These are phyloP conservation scores for Phytopythium chamaehyphon DNA, from an alignment of 352 stramenopile species.

Conservation along the genomic window DNA sequence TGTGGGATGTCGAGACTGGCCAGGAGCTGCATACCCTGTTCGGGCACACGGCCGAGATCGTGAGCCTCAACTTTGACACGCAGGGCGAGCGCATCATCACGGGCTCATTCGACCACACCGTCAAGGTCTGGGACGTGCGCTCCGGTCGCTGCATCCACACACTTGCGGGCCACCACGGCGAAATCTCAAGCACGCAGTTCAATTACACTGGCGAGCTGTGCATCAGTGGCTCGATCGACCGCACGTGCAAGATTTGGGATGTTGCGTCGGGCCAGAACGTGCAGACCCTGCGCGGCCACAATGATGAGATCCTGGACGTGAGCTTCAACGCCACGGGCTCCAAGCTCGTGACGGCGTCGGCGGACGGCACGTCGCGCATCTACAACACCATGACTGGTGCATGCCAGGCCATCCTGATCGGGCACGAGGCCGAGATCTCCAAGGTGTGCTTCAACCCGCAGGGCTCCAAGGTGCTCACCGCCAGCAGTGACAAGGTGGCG, in stretches of 20 bases:
- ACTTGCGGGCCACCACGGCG: constrained; percentile 90
- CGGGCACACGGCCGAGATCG: constrained; percentile 93
- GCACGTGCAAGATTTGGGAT: constrained; percentile 94
- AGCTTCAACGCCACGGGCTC: constrained; percentile 93
- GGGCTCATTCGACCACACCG: constrained; percentile 93
- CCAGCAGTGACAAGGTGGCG: constrained; percentile 92
- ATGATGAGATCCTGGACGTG: constrained; percentile 95
- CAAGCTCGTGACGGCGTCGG: constrained; percentile 93
- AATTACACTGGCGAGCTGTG: constrained; percentile 92
- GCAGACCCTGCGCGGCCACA: constrained; percentile 91
- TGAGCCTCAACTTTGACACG: constrained; percentile 94
- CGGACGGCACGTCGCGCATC: constrained; percentile 91
- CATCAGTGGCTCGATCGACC: constrained; percentile 93
- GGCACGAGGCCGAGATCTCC: constrained; percentile 94
- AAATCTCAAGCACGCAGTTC: constrained; percentile 95
- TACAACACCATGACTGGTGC: constrained; percentile 96
- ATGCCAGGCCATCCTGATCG: constrained; percentile 93
- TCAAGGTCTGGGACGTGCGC: constrained; percentile 90
- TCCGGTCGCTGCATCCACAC: constrained; percentile 90
- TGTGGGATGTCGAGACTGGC: constrained; percentile 95
- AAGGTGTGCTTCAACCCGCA: constrained; percentile 95
- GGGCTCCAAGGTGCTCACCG: constrained; percentile 93
- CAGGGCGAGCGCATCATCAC: constrained; percentile 92
- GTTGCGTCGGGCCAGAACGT: constrained; percentile 89
- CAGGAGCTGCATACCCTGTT: constrained; percentile 93